Base-by-base conservation (phyloP, 306 rosid genomes). In the Trifolium repens region DNA sequence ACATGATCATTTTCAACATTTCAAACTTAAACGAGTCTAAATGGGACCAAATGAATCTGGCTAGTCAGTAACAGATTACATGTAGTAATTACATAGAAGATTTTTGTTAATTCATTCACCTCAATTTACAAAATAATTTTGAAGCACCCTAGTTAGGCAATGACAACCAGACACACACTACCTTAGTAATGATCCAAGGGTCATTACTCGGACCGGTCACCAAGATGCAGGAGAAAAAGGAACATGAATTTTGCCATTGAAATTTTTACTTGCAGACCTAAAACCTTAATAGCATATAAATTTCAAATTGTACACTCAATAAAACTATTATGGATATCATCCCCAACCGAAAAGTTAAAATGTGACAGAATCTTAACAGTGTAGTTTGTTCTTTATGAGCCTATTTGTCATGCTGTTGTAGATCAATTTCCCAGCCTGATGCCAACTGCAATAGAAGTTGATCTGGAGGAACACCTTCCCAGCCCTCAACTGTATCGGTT, bases 391-490 rank as follows among this genome's bases (percentile, higher is more conserved):
- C 42, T 65, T 34, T 27, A 16, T 4, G 22, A 66, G 11, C 72
- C 24, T 84, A 84, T 81, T 89, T 85, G 84, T 88, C 91, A 81
- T 81, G 89, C 67, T 86, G 96, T 75, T 88, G 93, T 55, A 83
- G 72, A 85, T 90, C 92, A 75, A 92, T 92, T 76, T 85, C 91
- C 99, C 97, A 94, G 58, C 92, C 86, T 65, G 96, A 87, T 15
- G 99, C 99, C 75, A 94, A 77, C 78, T 94, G 99, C 79, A 91
- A 82, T 70, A 89, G 57, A 61, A 94, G 93, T 69, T 94, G 96
- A 73, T 90, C 91, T 8, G 99, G 93, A 30, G 73, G 80, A 22
- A 80, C 85, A 58, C 99, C 97, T 80, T 94, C 99, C 97, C 99
- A 92, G 54, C 88, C 96, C 80, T 91, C 98, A 12, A 91, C 82